A percentile compares a stretch with the other conserved stretches of the same genome.
phyloP scores from a whole-genome alignment of 2,329 filamentous ascomycete species.

The Xylaria sp. region DNA sequence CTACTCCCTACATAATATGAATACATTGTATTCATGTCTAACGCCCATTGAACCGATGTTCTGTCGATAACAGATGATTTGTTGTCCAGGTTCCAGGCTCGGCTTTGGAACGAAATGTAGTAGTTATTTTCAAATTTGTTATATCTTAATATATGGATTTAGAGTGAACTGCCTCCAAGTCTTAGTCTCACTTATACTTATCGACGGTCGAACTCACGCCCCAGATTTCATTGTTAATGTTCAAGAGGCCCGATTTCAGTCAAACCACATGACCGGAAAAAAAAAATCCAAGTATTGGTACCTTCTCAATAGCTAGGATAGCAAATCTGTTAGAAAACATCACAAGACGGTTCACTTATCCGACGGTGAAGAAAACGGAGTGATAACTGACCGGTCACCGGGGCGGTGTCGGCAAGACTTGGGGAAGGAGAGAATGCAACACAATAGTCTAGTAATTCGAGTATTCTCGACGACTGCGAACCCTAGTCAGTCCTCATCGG shows the following conservation, averaged over 20 bases:
- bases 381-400: neutral
- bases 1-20: too few relatives aligned
- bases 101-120: neutral
- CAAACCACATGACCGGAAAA: neutral
- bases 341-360: too few relatives aligned
- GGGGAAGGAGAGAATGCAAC: conserved; percentile 7
- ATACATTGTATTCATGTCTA: too few relatives aligned
- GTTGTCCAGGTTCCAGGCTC: neutral
- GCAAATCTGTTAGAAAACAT: neutral
- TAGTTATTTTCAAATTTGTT: neutral
- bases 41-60: neutral
- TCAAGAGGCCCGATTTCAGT: neutral
- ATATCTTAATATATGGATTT: neutral
- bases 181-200: neutral
- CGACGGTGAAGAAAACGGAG: neutral
- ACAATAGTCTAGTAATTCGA: neutral
- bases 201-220: too few relatives aligned
- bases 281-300: neutral
- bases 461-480: neutral
- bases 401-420: neutral
- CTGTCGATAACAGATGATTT: neutral
- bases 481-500: neutral
- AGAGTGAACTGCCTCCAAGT: neutral
- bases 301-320: neutral
- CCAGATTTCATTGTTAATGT: neutral